Evolutionary conservation across 805 yeast species (phyloP), one percentile per base, ranked within the genome.

Genomic region (Debaryomyces maramus): DNA sequence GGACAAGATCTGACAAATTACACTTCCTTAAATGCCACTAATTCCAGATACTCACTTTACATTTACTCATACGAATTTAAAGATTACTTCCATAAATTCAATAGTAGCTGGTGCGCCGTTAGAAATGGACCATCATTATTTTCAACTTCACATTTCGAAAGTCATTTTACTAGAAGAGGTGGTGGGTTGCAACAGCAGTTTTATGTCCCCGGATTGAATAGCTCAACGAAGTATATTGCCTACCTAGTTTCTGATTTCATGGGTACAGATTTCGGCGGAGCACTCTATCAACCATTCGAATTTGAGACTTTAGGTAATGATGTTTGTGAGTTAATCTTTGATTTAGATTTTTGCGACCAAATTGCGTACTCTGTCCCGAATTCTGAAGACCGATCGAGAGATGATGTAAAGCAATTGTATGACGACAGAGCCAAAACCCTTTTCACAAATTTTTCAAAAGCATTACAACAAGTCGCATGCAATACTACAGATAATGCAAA

Each of bases 281-380:
- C 80, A 3, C 70, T 86, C 0, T 86, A 78, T 52, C 58, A 67
- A 5, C 73, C 73, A 8, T 73, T 83, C 30, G 58, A 60, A 26
- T 86, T 91, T 43, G 73, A 76, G 29, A 79, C 88, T 2, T 61
- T 77, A 59, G 60, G 59, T 18, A 56, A 71, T 2, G 65, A 68
- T 14, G 75, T 86, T 1, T 91, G 99, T 58, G 78, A 83, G 44
- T 63, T 90, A 35, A 76, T 89, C 13, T 88, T 78, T 56, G 85
- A 79, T 43, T 68, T 91, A 43, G 81, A 77, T 2, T 89, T 89
- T 53, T 91, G 99, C 60, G 60, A 71, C 21, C 77, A 78, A 33
- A 95, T 91, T 17, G 93, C 96, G 1, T 91, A 90, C 62, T 75
- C 96, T 0, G 96, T 87, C 0, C 98, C 98, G 0, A 70, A 43